Base-by-base conservation (phyloP, 192 early-diverging fungal genomes). In the Paraglomus occultum region DNA sequence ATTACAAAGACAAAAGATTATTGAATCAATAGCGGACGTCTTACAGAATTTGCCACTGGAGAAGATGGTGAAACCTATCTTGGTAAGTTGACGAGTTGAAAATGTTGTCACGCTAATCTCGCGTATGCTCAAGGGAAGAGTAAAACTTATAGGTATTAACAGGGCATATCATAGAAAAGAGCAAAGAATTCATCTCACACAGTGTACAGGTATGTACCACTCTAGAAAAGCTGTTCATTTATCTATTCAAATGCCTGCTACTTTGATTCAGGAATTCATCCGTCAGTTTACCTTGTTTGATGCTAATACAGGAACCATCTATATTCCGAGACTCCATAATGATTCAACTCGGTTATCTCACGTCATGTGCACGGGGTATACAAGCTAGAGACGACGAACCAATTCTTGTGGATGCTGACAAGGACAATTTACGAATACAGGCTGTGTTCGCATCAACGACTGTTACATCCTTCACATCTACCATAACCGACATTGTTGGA, bases 361-460 rank as follows among this genome's bases (percentile, higher is more conserved):
- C 82, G 4, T 78, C 79, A 11, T 86, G 82, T 43, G 82, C 79
- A 50, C 74, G 75, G 50, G 84, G 84, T 4, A 74, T 86, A 15
- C 80, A 80, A 71, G 80, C 84, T 17, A 80, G 82, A 22, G 64
- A 74, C 45, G 84, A 86, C 39, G 80, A 86, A 38, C 68, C 74
- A 18, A 74, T 76, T 5, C 58, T 74, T 22, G 65, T 74, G 23
- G 64, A 64, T 2, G 72, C 74, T 9, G 70, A 79, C 46, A 43
- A 57, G 12, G 50, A 69, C 1, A 66, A 63, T 9, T 70, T 76
- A n/a, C 51, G 67, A 15, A 53, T 12, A 6, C 18, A 49, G 6
- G 10, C 52, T 14, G 17, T 74, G 45, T 58, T 66, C 44, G 17
- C 45, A 18, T 74, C 76, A 23, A 57, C 67, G 9, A 68, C 76